These are phyloP conservation scores for Syncephalastrum monosporum DNA, from an alignment of 371 early-diverging fungal genomes.

Conservation along the genomic window DNA sequence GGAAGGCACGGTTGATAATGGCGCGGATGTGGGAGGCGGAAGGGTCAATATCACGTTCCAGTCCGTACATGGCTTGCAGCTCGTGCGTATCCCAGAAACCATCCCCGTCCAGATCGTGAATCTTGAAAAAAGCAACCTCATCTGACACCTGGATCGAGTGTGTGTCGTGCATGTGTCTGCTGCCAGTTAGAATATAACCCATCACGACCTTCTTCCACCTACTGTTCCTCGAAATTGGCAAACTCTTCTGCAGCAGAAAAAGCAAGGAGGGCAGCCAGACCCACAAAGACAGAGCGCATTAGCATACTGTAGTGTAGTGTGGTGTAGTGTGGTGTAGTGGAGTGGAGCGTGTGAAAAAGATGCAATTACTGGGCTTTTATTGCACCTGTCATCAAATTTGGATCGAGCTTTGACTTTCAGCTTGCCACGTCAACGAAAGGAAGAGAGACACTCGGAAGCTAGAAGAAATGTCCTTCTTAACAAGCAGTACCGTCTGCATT, in stretches of 20 bases:
- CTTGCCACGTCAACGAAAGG: too few relatives aligned
- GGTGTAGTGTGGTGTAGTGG: too few relatives aligned
- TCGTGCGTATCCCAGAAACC: slow-evolving; percentile 34
- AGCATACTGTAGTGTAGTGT: too few relatives aligned
- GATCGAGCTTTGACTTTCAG: too few relatives aligned
- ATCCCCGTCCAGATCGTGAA: slow-evolving; percentile 44
- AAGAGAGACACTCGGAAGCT: too few relatives aligned
- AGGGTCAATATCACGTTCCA: slow-evolving; percentile 34
- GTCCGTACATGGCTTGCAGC: slow-evolving; percentile 31
- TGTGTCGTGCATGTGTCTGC: slow-evolving; percentile 34
- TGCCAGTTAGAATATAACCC: not conserved
- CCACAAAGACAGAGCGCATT: too few relatives aligned
- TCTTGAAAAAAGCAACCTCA: slow-evolving; percentile 39
- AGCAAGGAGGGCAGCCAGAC: not conserved
- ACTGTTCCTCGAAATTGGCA: slow-evolving; percentile 23
- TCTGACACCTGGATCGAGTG: slow-evolving; percentile 39
- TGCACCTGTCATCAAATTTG: too few relatives aligned
- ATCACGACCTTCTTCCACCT: slow-evolving; percentile 1
- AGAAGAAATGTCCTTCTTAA: too few relatives aligned
- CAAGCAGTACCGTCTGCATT: too few relatives aligned
- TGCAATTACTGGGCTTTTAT: too few relatives aligned
- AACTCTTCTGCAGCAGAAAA: slow-evolving; percentile 12
- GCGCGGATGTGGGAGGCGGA: slow-evolving; percentile 35
- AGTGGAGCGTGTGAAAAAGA: too few relatives aligned
- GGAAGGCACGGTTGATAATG: slow-evolving; percentile 37